These are phyloP conservation scores for Solanum dulcamara DNA, from an alignment of 257 asterid genomes.

Conservation along the genomic window DNA sequence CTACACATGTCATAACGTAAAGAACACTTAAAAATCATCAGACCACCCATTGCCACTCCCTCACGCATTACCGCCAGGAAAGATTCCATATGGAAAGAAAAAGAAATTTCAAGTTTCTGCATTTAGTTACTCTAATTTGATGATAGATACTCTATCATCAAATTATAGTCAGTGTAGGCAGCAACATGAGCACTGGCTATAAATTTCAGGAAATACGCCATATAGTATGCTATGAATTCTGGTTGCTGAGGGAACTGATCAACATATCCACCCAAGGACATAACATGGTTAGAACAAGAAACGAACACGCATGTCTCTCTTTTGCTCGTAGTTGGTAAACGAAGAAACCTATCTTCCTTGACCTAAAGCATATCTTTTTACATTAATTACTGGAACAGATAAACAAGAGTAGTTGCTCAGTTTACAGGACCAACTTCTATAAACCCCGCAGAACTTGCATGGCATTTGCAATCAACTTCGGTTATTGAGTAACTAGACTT, in stretches of 20 bases:
- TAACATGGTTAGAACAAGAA: background rate
- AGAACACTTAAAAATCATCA: background rate
- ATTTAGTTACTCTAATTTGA: background rate
- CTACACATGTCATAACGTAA: background rate
- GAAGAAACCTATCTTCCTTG: background rate
- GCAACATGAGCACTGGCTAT: background rate
- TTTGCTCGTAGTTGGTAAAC: background rate
- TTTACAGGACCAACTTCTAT: background rate
- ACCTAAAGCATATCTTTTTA: background rate
- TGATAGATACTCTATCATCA: background rate
- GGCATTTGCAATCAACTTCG: background rate
- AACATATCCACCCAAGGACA: background rate
- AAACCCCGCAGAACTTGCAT: background rate
- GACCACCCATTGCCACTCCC: background rate
- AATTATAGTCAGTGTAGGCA: background rate
- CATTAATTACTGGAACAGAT: background rate
- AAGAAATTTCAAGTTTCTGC: background rate
- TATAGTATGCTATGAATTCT: background rate
- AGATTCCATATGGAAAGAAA: background rate
- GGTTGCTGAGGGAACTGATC: background rate
- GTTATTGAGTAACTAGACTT: background rate
- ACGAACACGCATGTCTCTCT: background rate
- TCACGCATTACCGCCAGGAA: background rate
- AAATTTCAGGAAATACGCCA: background rate
- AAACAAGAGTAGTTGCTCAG: background rate